phyloP scores from a whole-genome alignment of 2,329 filamentous ascomycete species.

The Penicillium paneum region DNA sequence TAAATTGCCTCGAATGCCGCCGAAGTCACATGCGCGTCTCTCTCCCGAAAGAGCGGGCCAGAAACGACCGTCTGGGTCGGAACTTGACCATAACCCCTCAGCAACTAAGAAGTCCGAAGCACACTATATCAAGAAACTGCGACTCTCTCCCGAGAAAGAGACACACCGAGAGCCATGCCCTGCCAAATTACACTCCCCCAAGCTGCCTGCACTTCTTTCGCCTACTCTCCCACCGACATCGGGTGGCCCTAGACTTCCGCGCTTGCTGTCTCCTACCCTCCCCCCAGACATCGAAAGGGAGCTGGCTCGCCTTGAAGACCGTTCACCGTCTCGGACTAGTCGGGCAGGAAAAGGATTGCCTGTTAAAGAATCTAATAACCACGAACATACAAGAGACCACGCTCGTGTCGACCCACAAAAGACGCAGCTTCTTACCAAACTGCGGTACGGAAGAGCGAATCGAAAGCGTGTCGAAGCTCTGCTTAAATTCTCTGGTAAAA shows the following conservation, averaged over 20 bases:
- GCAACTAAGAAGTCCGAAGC: slow-evolving; percentile 22
- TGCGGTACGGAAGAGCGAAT: slow-evolving; percentile 53
- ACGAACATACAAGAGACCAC: slow-evolving; percentile 8
- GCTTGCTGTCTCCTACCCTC: slow-evolving; percentile 57
- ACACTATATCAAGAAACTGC: slow-evolving; percentile 40
- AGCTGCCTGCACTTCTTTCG: slow-evolving; percentile 38
- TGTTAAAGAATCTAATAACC: slow-evolving; percentile 7
- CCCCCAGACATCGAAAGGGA: slow-evolving; percentile 56
- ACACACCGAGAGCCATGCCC: slow-evolving; percentile 25
- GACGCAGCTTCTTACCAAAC: slow-evolving; percentile 44
- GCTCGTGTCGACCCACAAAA: slow-evolving; percentile 13
- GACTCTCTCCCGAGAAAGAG: slow-evolving; percentile 37
- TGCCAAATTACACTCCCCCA: slow-evolving; percentile 24
- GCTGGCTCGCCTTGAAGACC: slow-evolving; percentile 44
- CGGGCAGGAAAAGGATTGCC: slow-evolving; percentile 1
- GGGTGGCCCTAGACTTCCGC: slow-evolving; percentile 44
- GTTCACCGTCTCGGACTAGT: slow-evolving; percentile 22
- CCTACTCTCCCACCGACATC: slow-evolving; percentile 46
- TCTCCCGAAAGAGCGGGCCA: slow-evolving; percentile 20
- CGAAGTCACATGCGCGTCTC: slow-evolving; percentile 14
- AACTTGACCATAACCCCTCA: slow-evolving; percentile 16
- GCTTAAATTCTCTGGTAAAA: slow-evolving; percentile 44
- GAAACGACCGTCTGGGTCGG: slow-evolving; percentile 29
- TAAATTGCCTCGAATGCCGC: slow-evolving; percentile 8
- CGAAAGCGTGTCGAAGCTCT: slow-evolving; percentile 48